phyloP scores from a whole-genome alignment of 257 asterid species.

The Jasminum sambac region DNA sequence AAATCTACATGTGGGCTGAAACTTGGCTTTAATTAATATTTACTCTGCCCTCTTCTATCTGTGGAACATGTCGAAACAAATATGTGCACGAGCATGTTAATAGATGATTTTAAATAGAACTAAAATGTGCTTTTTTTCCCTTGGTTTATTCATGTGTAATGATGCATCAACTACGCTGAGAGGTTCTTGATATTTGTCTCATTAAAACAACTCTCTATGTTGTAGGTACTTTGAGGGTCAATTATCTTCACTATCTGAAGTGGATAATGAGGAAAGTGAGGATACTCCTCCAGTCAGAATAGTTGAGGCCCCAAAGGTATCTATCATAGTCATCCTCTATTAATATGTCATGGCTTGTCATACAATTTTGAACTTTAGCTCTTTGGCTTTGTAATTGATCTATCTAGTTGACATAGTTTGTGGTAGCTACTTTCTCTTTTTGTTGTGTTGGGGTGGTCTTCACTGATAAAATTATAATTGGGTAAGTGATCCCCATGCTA shows the following conservation, averaged over 20 bases:
- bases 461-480: not conserved
- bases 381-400: not conserved
- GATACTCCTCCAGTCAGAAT: constrained; percentile 51
- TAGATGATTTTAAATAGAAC: no score
- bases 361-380: not conserved
- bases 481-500: not conserved
- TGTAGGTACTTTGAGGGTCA: constrained; percentile 93
- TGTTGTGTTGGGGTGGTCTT: not conserved
- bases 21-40: no score
- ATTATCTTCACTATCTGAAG: constrained; percentile 63
- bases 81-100: no score
- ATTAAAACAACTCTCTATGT: constrained; percentile 15
- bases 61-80: no score
- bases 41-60: no score
- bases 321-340: constrained; percentile 5
- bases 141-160: constrained; percentile 7
- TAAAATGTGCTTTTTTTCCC: not conserved
- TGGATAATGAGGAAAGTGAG: constrained; percentile 53
- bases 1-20: no score
- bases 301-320: constrained; percentile 88
- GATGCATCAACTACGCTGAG: not conserved
- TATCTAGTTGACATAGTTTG: not conserved
- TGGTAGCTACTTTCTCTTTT: not conserved
- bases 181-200: constrained; percentile 9
- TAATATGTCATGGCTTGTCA: not conserved